Base-by-base conservation (phyloP, 1,284 basidiomycete genomes). In the Anthracocystis walkeri region DNA sequence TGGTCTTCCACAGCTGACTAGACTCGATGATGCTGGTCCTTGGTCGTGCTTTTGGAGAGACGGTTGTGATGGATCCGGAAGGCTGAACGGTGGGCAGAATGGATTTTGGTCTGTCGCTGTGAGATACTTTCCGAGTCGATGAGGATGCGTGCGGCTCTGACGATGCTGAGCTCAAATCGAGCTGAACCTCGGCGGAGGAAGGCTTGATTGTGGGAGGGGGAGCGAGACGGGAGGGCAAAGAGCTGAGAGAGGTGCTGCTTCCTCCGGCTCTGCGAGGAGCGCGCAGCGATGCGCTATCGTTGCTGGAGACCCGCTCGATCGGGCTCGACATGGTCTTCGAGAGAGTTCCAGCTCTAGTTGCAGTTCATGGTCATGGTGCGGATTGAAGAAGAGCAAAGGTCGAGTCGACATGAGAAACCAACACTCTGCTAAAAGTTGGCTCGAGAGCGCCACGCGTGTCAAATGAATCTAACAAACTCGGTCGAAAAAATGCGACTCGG, bases 1-100 rank as follows among this genome's bases (percentile, higher is more conserved):
- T 70, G 31, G 70, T 82, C 42, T 71, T 72, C 83, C 83, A 85
- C 4, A 79, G 59, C 29, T 76, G 65, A 45, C 60, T 76, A 16
- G 73, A 71, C n/a, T 66, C 64, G 55, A 68, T 65, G 53, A 66
- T 51, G 72, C 64, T 67, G 51, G 58, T 68, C 29, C 64, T 64
- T 59, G 68, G 68, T 2, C 61, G 41, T n/a, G 73, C 64, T 38
- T 70, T 70, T 14, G 63, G 50, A 16, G 56, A 62, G 41, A 58
- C 45, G n/a, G 57, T 56, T 41, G 56, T 35, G 18, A 53, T 40
- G 53, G 70, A 35, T 4, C 46, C 45, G 38, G 61, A 46, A n/a
- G 55, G 46, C n/a, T 58, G 52, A 20, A 56, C 46, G 40, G 48
- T 38, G 7, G 60, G 57, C 3, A 64, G 51, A 2, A 55, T 35